phyloP scores from a whole-genome alignment of 192 early-diverging fungal species.

The Coemansia sp. region DNA sequence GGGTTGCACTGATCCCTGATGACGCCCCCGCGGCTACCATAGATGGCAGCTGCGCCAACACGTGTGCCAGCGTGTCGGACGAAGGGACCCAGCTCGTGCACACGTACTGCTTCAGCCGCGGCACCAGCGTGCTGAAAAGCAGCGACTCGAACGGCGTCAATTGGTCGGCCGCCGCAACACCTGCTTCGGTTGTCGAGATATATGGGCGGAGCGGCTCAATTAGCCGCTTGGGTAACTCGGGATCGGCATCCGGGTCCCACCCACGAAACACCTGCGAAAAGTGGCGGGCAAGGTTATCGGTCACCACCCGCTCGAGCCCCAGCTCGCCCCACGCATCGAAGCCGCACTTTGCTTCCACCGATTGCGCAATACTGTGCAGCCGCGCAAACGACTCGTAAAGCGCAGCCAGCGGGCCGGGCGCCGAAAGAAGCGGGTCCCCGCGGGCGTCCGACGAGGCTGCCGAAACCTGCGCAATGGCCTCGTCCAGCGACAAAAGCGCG shows the following conservation, averaged over 20 bases:
- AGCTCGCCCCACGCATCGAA: constrained; percentile 44
- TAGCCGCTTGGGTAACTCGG: constrained; percentile 9
- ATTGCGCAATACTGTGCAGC: constrained; percentile 6
- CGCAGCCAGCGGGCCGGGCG: background rate
- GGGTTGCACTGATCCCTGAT: constrained; percentile 9
- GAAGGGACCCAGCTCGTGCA: constrained; percentile 40
- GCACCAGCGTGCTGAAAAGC: constrained; percentile 21
- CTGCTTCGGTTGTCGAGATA: background rate
- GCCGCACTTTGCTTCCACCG: constrained; percentile 8
- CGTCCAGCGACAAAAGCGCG: constrained; percentile 14
- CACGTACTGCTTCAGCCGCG: constrained; percentile 34
- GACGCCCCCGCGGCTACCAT: constrained; percentile 8
- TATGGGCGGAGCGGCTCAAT: constrained; percentile 15
- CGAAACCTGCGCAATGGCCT: constrained; percentile 9
- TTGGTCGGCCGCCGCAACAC: background rate
- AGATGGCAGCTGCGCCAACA: constrained; percentile 21
- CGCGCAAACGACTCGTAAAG: constrained; percentile 16
- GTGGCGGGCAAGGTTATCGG: constrained; percentile 8
- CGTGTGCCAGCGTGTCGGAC: constrained; percentile 13
- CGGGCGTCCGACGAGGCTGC: background rate
- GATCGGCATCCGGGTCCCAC: constrained; percentile 21
- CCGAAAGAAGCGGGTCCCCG: background rate
- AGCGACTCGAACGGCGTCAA: constrained; percentile 44
- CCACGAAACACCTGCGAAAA: constrained; percentile 12
- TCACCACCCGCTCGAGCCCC: constrained; percentile 30